phyloP scores from a whole-genome alignment of 2,329 filamentous ascomycete species.

The Gnomoniopsis smithogilvyi region DNA sequence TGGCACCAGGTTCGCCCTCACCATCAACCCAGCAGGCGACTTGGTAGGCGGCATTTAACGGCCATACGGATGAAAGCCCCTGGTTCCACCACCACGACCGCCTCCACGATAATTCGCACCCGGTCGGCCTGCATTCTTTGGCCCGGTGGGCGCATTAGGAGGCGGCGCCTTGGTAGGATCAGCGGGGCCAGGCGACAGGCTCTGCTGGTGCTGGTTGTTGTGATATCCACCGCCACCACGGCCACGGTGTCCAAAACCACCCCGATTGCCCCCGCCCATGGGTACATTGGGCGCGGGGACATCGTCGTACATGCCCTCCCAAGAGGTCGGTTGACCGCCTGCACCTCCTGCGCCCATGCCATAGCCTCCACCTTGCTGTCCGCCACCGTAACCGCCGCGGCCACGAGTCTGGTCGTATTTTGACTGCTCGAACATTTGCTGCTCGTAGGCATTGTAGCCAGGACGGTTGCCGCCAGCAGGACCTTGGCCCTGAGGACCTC shows the following conservation, averaged over 20 bases:
- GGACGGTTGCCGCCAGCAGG: conserved; percentile 32
- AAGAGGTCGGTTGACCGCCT: conserved; percentile 71
- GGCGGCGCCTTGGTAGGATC: conserved; percentile 62
- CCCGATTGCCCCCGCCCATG: conserved; percentile 33
- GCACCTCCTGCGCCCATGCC: conserved; percentile 27
- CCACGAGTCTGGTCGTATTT: conserved; percentile 63
- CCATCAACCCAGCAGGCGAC: background rate
- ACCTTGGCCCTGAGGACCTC: conserved; percentile 22
- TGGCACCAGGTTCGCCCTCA: no score
- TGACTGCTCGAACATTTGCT: conserved; percentile 73
- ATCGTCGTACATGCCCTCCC: conserved; percentile 99
- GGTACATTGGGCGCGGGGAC: conserved; percentile 74
- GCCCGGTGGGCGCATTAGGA: conserved; percentile 86
- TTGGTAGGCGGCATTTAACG: conserved; percentile 2
- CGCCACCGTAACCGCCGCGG: conserved; percentile 27
- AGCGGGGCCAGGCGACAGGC: conserved; percentile 35
- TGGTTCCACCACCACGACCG: conserved; percentile 68
- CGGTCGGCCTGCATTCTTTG: conserved; percentile 89
- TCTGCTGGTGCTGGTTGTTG: conserved; percentile 29
- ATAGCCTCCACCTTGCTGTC: conserved; percentile 29
- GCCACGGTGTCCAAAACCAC: conserved; percentile 31
- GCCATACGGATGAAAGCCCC: conserved; percentile 77
- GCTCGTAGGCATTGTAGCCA: conserved; percentile 66
- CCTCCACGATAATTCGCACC: conserved; percentile 93
- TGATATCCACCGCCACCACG: conserved; percentile 34